A percentile compares a stretch with the other conserved stretches of the same genome.
phyloP scores from a whole-genome alignment of 345 rosid genomes.

The Pelargonium nanum region DNA sequence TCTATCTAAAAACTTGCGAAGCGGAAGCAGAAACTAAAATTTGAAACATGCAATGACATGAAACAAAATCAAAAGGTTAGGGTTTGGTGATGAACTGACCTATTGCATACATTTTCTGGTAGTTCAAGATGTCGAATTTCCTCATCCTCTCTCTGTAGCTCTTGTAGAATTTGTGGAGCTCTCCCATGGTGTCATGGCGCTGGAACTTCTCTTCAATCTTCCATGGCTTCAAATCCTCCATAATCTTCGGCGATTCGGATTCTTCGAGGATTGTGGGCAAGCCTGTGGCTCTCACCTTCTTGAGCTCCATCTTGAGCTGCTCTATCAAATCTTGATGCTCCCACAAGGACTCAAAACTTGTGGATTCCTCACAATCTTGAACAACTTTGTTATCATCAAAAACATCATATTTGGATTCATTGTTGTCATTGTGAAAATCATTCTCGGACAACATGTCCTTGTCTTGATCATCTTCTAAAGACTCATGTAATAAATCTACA shows the following conservation, averaged over 20 bases:
- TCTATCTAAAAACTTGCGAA: too few relatives aligned
- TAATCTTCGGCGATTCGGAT: constrained; percentile 58
- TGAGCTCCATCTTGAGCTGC: constrained; percentile 81
- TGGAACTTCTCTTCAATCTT: constrained; percentile 66
- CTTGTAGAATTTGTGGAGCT: constrained; percentile 77
- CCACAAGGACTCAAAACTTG: constrained; percentile 54
- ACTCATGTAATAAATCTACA: not conserved
- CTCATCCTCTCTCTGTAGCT: constrained; percentile 86
- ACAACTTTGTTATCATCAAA: too few relatives aligned
- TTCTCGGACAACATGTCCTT: too few relatives aligned
- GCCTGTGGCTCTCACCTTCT: constrained; percentile 70
- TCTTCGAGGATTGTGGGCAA: constrained; percentile 74
- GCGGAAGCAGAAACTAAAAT: too few relatives aligned
- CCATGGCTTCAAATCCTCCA: constrained; percentile 88
- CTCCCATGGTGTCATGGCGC: constrained; percentile 52
- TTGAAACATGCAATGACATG: not conserved
- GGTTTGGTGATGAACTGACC: constrained; percentile 35
- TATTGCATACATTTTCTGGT: constrained; percentile 84
- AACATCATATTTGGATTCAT: not conserved
- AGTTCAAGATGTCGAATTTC: constrained; percentile 81
- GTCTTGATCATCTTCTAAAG: not conserved
- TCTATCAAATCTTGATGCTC: constrained; percentile 93
- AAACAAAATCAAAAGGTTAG: not conserved
- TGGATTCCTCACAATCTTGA: constrained; percentile 32
- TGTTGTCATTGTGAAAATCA: too few relatives aligned